A percentile compares a stretch with the other conserved stretches of the same genome.
Conservation (phyloP, 306 rosid genomes). For the Cucurbita pepo region DNA sequence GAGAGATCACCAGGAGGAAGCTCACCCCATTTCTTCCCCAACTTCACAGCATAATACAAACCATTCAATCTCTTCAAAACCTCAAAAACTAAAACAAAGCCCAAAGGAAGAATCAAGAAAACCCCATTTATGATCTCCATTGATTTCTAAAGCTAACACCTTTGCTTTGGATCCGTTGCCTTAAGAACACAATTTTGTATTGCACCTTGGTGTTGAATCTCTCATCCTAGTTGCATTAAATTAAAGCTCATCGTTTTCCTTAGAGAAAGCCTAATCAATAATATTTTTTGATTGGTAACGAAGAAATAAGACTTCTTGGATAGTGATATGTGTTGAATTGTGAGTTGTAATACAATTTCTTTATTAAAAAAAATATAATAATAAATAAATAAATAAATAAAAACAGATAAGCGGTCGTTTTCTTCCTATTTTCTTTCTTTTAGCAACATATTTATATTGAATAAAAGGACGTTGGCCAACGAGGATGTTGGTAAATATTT, state of each 20-base stretch:
- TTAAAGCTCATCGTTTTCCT: not conserved
- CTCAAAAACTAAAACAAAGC: not conserved
- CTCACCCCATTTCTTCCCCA: not conserved
- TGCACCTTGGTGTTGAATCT: not conserved
- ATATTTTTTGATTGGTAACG: not conserved
- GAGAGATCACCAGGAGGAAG: slow-evolving; percentile 13
- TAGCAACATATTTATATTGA: too few species aligned
- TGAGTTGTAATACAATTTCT: too few species aligned
- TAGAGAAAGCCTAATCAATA: not conserved
- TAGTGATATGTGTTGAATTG: not conserved
- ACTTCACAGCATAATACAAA: slow-evolving; percentile 4
- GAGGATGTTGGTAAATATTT: too few species aligned
- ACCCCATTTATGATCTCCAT: not conserved
- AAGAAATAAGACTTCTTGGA: not conserved
- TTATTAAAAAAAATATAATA: too few species aligned
- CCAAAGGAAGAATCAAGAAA: not conserved
- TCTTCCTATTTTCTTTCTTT: too few species aligned
- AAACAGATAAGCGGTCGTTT: too few species aligned
- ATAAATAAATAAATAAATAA: too few species aligned
- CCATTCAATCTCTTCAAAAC: slow-evolving; percentile 5
- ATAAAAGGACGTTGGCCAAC: too few species aligned
- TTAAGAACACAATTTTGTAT: too few species aligned
- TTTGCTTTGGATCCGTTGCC: not conserved
- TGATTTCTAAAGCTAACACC: not conserved
- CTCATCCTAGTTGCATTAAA: not conserved